Evolutionary conservation across 495 filamentous ascomycete species (phyloP), one percentile per base, ranked within the genome.

Genomic region (Neurospora tetraspora): DNA sequence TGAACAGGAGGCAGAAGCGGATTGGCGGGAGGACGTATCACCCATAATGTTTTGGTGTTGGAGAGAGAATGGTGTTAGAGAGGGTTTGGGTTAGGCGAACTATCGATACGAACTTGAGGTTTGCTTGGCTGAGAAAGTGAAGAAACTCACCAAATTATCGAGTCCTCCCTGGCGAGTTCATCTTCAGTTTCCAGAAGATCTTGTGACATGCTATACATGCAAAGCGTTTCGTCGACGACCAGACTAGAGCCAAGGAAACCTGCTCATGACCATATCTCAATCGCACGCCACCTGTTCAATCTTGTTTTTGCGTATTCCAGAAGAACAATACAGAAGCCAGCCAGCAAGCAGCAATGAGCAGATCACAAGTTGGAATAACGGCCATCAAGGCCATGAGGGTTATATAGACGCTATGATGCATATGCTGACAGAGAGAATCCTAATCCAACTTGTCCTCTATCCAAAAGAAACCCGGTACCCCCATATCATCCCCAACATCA

Each of bases 1-100:
- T 79, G 20, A 80, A 80, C 47, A 70, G 72, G 23, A 61, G 75
- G 4, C 71, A 76, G 43, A 74, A 70, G 72, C 72, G 70, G 39
- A 20, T 69, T 43, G 74, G 76, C 3, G 61, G 69, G 20, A 71
- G 68, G 7, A 72, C 69, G 70, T 78, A 75, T 36, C n/a, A 47
- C 9, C 43, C 43, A 47, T 20, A 20, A 10, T 45, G 43, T 45
- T 45, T 45, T 23, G n/a, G n/a, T n/a, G 43, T 23, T 20, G 43
- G 4, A 23, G 6, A 8, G n/a, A 20, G n/a, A 8, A 11, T 47
- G n/a, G n/a, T n/a, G n/a, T 47, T 47, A 43, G 45, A 47, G 8
- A 23, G 43, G n/a, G 45, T n/a, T 47, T 20, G n/a, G 1, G 5
- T 53, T 6, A 23, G 20, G 45, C 20, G 20, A 31, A 12, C 31